Conservation (phyloP, 768 basidiomycete genomes). For the Chiua virens region DNA sequence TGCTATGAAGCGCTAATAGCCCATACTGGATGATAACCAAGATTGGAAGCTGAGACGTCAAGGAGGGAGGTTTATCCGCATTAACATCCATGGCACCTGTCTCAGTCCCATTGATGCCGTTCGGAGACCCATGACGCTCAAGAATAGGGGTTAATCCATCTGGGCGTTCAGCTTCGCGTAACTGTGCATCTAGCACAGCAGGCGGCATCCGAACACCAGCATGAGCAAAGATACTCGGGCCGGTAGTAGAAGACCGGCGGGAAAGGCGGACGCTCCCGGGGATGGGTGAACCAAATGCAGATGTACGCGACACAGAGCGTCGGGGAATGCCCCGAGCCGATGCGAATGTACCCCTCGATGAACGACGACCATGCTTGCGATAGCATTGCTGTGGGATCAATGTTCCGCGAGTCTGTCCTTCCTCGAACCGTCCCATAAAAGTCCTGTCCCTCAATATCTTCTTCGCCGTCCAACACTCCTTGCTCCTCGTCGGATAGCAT, state of each 20-base stretch:
- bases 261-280: slow-evolving; percentile 38
- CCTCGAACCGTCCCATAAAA: slow-evolving; percentile 16
- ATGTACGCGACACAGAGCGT: slow-evolving; percentile 31
- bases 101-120: slow-evolving; percentile 15
- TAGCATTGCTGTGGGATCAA: slow-evolving; percentile 17
- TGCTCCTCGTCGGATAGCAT: slow-evolving; percentile 25
- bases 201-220: slow-evolving; percentile 78
- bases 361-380: slow-evolving; percentile 21
- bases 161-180: slow-evolving; percentile 42
- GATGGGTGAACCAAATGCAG: slow-evolving; percentile 33
- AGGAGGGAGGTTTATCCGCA: slow-evolving; percentile 58
- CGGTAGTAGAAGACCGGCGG: slow-evolving; percentile 51
- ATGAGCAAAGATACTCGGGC: slow-evolving; percentile 82
- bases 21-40: slow-evolving; percentile 90
- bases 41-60: slow-evolving; percentile 75
- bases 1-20: slow-evolving; percentile 82
- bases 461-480: slow-evolving; percentile 45
- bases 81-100: slow-evolving; percentile 39
- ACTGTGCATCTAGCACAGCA: slow-evolving; percentile 73
- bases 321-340: slow-evolving; percentile 30
- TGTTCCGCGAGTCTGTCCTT: slow-evolving; percentile 14
- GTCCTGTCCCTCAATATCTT: slow-evolving; percentile 36
- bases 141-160: slow-evolving; percentile 50
- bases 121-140: slow-evolving; percentile 44
- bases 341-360: slow-evolving; percentile 26